Evolutionary conservation across 176 grass and related monocot genomes (phyloP).

Genomic region (Poa pratensis): DNA sequence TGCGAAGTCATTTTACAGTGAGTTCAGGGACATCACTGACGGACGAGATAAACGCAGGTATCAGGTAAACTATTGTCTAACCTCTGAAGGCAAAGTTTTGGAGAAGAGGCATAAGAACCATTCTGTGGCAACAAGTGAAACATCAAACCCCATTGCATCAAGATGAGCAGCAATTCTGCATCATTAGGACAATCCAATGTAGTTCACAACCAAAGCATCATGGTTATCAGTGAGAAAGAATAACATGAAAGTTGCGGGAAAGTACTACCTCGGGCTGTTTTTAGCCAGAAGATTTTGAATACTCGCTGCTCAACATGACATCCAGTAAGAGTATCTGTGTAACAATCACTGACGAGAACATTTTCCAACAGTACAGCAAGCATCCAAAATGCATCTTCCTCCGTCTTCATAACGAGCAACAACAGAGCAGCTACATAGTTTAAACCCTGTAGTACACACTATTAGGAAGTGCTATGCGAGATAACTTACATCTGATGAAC

Average conservation of each 20-base stretch:
- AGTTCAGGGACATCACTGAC: not conserved
- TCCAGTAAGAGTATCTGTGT: slow-evolving; percentile 95
- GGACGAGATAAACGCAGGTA: not conserved
- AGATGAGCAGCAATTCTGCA: slow-evolving; percentile 84
- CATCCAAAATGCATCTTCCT: slow-evolving; percentile 99
- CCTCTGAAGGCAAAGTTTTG: slow-evolving; percentile 96
- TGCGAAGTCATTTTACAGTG: not conserved
- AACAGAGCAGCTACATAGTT: slow-evolving; percentile 96
- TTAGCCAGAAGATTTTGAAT: slow-evolving; percentile 92
- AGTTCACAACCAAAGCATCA: not conserved
- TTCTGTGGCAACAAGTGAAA: slow-evolving; percentile 95
- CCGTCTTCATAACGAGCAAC: slow-evolving; percentile 85
- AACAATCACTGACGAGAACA: slow-evolving; percentile 94
- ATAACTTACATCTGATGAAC: not conserved
- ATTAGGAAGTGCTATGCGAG: slow-evolving; percentile 8
- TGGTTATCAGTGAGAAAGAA: not conserved
- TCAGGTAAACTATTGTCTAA: slow-evolving; percentile 32
- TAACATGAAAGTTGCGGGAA: not conserved
- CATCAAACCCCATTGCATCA: slow-evolving; percentile 90
- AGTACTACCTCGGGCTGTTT: slow-evolving; percentile 80
- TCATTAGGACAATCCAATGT: slow-evolving; percentile 30
- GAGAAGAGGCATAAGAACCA: slow-evolving; percentile 98
- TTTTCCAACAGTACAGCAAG: slow-evolving; percentile 93
- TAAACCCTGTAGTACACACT: slow-evolving; percentile 73
- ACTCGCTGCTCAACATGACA: slow-evolving; percentile 98